Evolutionary conservation across 129 eudicot species (phyloP).

Genomic region (Kitagawia praeruptora): DNA sequence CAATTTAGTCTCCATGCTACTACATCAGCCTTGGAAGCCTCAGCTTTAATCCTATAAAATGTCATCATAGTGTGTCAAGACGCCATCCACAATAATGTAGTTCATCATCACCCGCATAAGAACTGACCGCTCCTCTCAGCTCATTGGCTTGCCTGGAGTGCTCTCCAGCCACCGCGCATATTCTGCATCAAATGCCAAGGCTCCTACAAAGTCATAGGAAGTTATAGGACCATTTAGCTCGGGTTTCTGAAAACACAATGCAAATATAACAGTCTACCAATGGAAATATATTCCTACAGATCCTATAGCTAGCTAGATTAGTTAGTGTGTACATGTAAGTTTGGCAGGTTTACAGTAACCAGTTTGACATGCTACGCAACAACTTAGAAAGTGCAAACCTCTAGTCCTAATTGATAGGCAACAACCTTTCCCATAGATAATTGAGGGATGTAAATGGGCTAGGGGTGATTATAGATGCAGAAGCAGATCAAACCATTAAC

Average conservation of each 20-base stretch:
- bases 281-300: background rate
- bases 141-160: slow-evolving; percentile 68
- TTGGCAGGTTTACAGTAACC: background rate
- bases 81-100: slow-evolving; percentile 73
- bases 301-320: background rate
- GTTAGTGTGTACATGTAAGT: background rate
- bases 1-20: too few species aligned
- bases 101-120: slow-evolving; percentile 87
- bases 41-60: slow-evolving; percentile 64
- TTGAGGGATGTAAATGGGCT: background rate
- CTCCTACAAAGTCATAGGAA: slow-evolving; percentile 45
- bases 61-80: slow-evolving; percentile 75
- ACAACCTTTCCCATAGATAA: background rate
- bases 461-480: background rate
- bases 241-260: background rate
- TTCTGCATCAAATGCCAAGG: slow-evolving; percentile 87
- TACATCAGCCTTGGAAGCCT: slow-evolving; percentile 72
- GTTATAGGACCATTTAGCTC: slow-evolving; percentile 2
- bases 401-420: background rate
- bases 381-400: background rate
- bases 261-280: background rate
- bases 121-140: slow-evolving; percentile 83
- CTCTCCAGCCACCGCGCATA: slow-evolving; percentile 89
- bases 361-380: background rate
- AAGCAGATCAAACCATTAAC: background rate